These are phyloP conservation scores for Pugionium dolabratum DNA, from an alignment of 345 rosid species.

Conservation along the genomic window DNA sequence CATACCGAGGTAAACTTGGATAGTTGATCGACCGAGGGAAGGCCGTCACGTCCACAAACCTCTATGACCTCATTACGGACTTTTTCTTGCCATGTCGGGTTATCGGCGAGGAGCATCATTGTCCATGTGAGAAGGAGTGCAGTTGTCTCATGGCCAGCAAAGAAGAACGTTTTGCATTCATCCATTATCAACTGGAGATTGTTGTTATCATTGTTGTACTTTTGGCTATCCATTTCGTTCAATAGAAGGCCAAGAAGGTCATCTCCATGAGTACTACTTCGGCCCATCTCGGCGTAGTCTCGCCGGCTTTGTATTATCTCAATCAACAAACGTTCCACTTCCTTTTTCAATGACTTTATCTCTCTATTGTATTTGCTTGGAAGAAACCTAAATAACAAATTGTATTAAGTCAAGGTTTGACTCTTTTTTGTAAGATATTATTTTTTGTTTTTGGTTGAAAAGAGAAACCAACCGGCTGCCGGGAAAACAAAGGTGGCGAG, in stretches of 20 bases:
- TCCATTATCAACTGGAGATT: slow-evolving; percentile 89
- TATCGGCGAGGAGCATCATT: slow-evolving; percentile 78
- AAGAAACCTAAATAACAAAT: slow-evolving; percentile 54
- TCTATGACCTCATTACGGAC: slow-evolving; percentile 63
- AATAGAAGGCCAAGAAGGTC: slow-evolving; percentile 82
- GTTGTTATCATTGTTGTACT: slow-evolving; percentile 41
- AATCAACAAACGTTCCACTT: slow-evolving; percentile 73
- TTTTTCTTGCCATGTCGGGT: slow-evolving; percentile 80
- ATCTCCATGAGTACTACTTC: slow-evolving; percentile 75
- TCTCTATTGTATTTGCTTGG: slow-evolving; percentile 88
- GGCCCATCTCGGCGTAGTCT: slow-evolving; percentile 73
- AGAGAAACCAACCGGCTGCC: slow-evolving; percentile 70
- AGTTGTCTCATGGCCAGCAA: slow-evolving; percentile 96
- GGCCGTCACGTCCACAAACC: slow-evolving; percentile 59
- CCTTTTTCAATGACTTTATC: slow-evolving; percentile 71
- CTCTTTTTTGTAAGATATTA: neutral
- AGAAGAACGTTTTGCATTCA: slow-evolving; percentile 94
- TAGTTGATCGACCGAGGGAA: slow-evolving; percentile 66
- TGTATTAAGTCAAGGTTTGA: slow-evolving; percentile 7
- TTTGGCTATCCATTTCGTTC: slow-evolving; percentile 65
- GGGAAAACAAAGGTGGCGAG: slow-evolving; percentile 81
- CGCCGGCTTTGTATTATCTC: slow-evolving; percentile 85
- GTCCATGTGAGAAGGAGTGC: slow-evolving; percentile 94
- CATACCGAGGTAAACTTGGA: slow-evolving; percentile 73
- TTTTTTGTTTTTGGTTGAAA: too few species aligned